Evolutionary conservation across 2,329 filamentous ascomycete genomes (phyloP).

Genomic region (Blastomyces silverae): DNA sequence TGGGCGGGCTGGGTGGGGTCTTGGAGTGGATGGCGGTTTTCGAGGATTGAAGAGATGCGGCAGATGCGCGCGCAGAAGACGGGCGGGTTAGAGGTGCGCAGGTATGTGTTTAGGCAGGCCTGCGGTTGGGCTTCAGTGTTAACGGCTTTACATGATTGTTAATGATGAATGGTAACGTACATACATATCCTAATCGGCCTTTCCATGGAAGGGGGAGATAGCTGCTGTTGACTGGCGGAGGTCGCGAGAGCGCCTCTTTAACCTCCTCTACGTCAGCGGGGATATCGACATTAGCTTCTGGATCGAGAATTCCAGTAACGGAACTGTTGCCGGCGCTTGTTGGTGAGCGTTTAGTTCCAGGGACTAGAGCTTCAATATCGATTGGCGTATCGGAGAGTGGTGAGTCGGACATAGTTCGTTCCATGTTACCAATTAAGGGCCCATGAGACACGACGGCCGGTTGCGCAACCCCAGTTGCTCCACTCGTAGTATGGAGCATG

Average conservation of each 20-base stretch:
- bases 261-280: conserved; percentile 51
- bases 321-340: conserved; percentile 8
- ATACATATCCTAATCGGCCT: conserved; percentile 80
- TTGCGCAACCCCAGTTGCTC: not conserved
- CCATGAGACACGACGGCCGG: not conserved
- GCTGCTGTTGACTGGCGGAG: conserved; percentile 73
- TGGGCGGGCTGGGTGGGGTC: conserved; percentile 73
- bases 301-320: conserved; percentile 34
- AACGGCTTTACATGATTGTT: conserved; percentile 23
- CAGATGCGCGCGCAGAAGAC: conserved; percentile 90
- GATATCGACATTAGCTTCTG: conserved; percentile 50
- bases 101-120: conserved; percentile 90
- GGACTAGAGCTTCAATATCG: not conserved
- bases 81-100: conserved; percentile 71
- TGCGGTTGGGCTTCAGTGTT: conserved; percentile 25
- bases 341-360: not conserved
- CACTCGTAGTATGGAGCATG: not conserved
- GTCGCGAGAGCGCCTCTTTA: conserved; percentile 53
- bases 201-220: conserved; percentile 85
- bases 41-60: conserved; percentile 80
- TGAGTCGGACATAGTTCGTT: not conserved
- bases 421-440: not conserved
- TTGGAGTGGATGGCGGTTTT: conserved; percentile 74
- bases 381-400: conserved; percentile 11
- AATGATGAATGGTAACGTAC: conserved; percentile 45